These are phyloP conservation scores for Acanthamoeba divionensis DNA, from an alignment of 208 protist species.

Conservation along the genomic window DNA sequence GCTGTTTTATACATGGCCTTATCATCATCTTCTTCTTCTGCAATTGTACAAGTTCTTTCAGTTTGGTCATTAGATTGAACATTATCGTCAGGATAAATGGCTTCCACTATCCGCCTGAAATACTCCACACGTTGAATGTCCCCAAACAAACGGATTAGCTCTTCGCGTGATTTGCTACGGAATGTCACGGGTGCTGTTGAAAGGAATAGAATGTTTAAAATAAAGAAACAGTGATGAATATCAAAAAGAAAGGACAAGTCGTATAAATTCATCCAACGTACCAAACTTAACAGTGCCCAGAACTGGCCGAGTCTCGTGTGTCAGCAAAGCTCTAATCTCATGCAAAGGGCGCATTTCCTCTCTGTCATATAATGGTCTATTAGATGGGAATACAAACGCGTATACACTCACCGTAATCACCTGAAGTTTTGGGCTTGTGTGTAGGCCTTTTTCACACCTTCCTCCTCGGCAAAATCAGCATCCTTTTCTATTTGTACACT, in stretches of 20 bases:
- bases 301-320: constrained; percentile 1
- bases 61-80: neutral
- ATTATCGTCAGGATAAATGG: neutral
- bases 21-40: neutral
- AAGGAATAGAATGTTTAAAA: neutral
- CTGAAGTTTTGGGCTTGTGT: neutral
- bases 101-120: neutral
- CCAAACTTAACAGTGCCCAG: neutral
- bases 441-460: constrained; percentile 21
- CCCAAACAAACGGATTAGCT: neutral
- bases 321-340: constrained; percentile 13
- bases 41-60: neutral
- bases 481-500: neutral
- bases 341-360: constrained; percentile 14
- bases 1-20: neutral
- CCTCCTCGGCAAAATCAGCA: neutral
- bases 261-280: neutral
- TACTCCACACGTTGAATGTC: neutral
- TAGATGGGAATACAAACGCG: neutral
- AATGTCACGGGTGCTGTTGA: neutral
- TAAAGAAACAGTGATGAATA: neutral
- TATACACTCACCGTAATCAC: too few species aligned
- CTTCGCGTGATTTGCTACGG: neutral
- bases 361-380: neutral
- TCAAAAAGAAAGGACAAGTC: neutral